These are phyloP conservation scores for Dioscorea cayenensis DNA, from an alignment of 116 monocot genomes.

Conservation along the genomic window DNA sequence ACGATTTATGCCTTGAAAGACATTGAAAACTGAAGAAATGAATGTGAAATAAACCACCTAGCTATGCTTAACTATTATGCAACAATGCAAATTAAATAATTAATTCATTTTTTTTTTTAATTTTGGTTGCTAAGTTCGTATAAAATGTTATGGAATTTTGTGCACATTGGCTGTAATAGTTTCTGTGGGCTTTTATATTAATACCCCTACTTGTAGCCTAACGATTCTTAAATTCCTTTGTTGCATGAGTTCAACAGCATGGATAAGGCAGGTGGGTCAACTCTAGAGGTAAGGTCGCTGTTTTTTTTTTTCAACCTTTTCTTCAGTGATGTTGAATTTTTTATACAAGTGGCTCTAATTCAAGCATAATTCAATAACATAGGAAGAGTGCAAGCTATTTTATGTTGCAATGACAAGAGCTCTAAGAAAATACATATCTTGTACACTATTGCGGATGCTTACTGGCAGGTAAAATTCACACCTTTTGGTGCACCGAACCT, in stretches of 20 bases:
- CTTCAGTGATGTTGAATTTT: background rate
- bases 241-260: constrained; percentile 63
- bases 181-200: no score
- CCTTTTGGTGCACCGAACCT: background rate
- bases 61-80: no score
- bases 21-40: no score
- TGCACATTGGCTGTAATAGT: no score
- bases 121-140: no score
- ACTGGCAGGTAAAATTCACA: constrained; percentile 51
- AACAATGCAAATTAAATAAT: no score
- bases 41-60: no score
- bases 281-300: constrained; percentile 50
- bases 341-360: background rate
- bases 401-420: constrained; percentile 97
- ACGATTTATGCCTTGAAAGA: no score
- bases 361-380: constrained; percentile 3
- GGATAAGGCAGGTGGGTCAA: constrained; percentile 35
- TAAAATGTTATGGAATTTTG: no score
- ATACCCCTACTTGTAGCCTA: constrained; percentile 7
- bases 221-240: constrained; percentile 94
- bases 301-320: background rate
- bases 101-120: no score
- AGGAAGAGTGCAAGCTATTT: constrained; percentile 91
- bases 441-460: constrained; percentile 56
- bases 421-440: constrained; percentile 72